phyloP scores from a whole-genome alignment of 2,329 filamentous ascomycete species.

The Fusarium sp. region DNA sequence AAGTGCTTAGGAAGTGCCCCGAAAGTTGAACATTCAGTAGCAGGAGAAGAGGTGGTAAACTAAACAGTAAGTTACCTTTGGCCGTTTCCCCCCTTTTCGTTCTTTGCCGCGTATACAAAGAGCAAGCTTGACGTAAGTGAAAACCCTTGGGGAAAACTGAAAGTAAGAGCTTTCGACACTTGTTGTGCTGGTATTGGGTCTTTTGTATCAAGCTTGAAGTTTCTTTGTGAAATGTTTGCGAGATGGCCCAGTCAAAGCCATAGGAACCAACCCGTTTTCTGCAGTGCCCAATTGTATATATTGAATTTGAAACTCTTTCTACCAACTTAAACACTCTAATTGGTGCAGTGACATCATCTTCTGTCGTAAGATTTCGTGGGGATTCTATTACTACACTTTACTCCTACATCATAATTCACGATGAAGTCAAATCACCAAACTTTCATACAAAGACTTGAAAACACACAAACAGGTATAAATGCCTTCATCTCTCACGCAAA shows the following conservation, averaged over 20 bases:
- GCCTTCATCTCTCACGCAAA: rapidly evolving
- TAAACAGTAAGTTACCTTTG: not conserved
- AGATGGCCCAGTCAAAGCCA: rapidly evolving
- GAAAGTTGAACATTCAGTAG: rapidly evolving
- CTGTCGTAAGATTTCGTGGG: rapidly evolving
- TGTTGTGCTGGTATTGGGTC: no score
- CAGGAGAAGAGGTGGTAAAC: not conserved
- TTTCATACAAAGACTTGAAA: not conserved
- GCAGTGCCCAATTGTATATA: not conserved
- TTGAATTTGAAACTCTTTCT: not conserved
- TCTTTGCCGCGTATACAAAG: no score
- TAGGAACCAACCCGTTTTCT: not conserved
- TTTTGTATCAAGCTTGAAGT: rapidly evolving
- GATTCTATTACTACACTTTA: no score
- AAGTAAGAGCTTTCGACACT: rapidly evolving
- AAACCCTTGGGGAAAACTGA: not conserved
- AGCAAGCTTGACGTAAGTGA: not conserved
- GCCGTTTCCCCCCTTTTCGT: not conserved
- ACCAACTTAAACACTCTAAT: rapidly evolving
- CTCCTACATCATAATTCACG: not conserved
- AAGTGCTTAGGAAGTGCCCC: rapidly evolving
- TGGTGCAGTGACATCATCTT: not conserved
- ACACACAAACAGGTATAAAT: not conserved
- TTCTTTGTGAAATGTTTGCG: not conserved
- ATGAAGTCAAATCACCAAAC: not conserved